Percentiles rank a stretch among this genome's conserved stretches.
These are phyloP conservation scores for Ganoderma meredithae DNA, from an alignment of 1,284 basidiomycete genomes.

Conservation along the genomic window DNA sequence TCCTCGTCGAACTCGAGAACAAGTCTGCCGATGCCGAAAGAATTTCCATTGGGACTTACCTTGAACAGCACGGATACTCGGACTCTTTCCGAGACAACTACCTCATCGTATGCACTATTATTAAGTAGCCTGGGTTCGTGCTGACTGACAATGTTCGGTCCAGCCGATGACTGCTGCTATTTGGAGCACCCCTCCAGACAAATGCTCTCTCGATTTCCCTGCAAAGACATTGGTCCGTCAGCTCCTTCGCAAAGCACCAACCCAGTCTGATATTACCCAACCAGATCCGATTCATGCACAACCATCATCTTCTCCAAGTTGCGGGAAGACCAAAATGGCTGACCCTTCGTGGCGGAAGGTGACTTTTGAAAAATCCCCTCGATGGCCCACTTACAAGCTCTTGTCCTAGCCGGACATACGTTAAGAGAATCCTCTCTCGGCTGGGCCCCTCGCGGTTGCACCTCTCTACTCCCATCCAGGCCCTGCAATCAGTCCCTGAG, in stretches of 20 bases:
- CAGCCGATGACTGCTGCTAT: conserved; percentile 86
- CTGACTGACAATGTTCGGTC: conserved; percentile 8
- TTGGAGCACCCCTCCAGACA: conserved; percentile 83
- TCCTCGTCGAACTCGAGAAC: conserved; percentile 42
- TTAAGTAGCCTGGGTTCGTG: conserved; percentile 9
- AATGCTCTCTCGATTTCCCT: conserved; percentile 77
- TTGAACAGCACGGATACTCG: conserved; percentile 74
- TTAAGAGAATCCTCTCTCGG: conserved; percentile 66
- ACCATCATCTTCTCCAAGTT: conserved; percentile 83
- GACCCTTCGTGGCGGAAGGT: conserved; percentile 80
- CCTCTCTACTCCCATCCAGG: conserved; percentile 62
- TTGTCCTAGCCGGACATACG: conserved; percentile 62
- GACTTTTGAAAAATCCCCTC: conserved; percentile 17
- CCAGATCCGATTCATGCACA: conserved; percentile 76
- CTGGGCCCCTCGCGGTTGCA: conserved; percentile 65
- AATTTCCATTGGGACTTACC: conserved; percentile 74
- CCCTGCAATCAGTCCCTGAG: conserved; percentile 39
- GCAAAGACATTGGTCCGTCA: conserved; percentile 67
- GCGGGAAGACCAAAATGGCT: conserved; percentile 81
- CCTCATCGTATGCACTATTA: conserved; percentile 65
- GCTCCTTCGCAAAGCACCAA: not conserved
- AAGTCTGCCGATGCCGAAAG: conserved; percentile 42
- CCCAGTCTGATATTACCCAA: not conserved
- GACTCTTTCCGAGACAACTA: conserved; percentile 79
- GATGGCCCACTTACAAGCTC: conserved; percentile 11